Conservation (phyloP, 208 protist genomes). For the Trypanosoma cruzi region DNA sequence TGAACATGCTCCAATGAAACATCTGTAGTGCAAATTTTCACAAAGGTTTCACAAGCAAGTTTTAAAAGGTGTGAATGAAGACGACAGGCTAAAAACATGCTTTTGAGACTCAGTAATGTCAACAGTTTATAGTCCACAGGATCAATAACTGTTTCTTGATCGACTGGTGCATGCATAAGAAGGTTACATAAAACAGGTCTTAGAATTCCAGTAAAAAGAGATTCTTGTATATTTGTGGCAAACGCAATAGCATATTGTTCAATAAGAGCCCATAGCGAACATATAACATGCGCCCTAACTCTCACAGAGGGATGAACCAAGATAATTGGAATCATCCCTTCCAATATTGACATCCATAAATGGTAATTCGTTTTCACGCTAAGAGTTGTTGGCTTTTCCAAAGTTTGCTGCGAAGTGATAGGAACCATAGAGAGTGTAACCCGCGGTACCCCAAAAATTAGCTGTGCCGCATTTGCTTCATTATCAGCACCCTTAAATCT, state of each 20-base stretch:
- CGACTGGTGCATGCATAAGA: slow-evolving; percentile 32
- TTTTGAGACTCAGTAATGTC: slow-evolving; percentile 57
- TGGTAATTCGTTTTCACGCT: slow-evolving; percentile 68
- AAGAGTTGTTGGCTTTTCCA: slow-evolving; percentile 55
- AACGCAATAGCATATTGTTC: slow-evolving; percentile 60
- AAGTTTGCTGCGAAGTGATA: slow-evolving; percentile 37
- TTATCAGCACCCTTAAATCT: slow-evolving; percentile 51
- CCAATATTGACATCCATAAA: slow-evolving; percentile 84
- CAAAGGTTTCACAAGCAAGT: slow-evolving; percentile 53
- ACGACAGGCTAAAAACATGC: slow-evolving; percentile 68
- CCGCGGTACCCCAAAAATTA: slow-evolving; percentile 35
- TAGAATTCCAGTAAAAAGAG: slow-evolving; percentile 70
- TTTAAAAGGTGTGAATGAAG: slow-evolving; percentile 38
- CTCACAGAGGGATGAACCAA: slow-evolving; percentile 69
- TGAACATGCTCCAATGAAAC: slow-evolving; percentile 39
- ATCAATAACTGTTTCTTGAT: slow-evolving; percentile 30
- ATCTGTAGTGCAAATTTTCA: slow-evolving; percentile 25
- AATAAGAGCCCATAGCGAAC: slow-evolving; percentile 63
- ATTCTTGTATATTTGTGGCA: slow-evolving; percentile 53
- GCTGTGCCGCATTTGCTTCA: slow-evolving; percentile 38
- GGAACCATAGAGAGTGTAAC: slow-evolving; percentile 53
- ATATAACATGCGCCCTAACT: slow-evolving; percentile 68
- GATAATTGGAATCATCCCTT: slow-evolving; percentile 76
- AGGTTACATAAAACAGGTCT: slow-evolving; percentile 61
- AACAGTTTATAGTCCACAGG: slow-evolving; percentile 75